phyloP scores from a whole-genome alignment of 148 eudicot genomes.

The Vaccinium macrocarpon region DNA sequence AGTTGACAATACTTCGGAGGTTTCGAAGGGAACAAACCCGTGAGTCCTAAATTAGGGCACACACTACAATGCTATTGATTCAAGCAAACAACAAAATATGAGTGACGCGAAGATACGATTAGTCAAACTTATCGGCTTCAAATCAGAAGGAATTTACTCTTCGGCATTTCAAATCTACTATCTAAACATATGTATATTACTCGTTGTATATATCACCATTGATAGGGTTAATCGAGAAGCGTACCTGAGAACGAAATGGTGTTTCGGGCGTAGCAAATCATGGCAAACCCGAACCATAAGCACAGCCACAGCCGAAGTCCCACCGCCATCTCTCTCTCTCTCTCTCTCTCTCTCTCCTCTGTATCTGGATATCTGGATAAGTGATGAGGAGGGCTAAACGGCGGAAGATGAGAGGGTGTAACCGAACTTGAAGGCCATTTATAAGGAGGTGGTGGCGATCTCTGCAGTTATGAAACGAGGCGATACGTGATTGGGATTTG shows the following conservation, averaged over 20 bases:
- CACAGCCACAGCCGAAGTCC: not conserved
- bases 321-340: not conserved
- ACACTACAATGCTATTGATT: not conserved
- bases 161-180: not conserved
- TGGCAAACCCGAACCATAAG: not conserved
- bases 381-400: not conserved
- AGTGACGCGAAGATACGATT: not conserved
- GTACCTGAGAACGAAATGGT: not conserved
- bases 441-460: too few relatives aligned
- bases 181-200: too few relatives aligned
- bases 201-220: not conserved
- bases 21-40: too few relatives aligned
- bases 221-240: not conserved
- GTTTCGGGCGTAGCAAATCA: slow-evolving; percentile 1
- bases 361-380: too few relatives aligned
- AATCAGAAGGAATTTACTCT: not conserved
- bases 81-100: not conserved
- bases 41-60: not conserved
- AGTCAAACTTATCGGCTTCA: not conserved
- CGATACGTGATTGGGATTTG: not conserved
- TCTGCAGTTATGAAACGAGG: not conserved
- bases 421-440: not conserved
- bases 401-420: too few relatives aligned
- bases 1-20: too few relatives aligned
- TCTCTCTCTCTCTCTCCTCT: not conserved